Conservation (phyloP, 2,329 filamentous ascomycete genomes). For the Diaporthe longicolla region DNA sequence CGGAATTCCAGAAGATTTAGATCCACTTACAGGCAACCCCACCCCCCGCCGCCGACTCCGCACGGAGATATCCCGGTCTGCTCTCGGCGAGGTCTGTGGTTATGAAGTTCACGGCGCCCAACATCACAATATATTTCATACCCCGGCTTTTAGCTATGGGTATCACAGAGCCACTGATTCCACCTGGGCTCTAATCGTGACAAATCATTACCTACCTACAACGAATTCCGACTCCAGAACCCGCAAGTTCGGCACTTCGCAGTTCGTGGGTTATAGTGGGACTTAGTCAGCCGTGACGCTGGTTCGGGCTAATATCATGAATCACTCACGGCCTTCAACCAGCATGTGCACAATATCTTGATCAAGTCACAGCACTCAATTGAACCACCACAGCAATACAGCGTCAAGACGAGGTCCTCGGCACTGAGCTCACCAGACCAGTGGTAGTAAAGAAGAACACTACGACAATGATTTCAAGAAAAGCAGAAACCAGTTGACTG, state of each 20-base stretch:
- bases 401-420: neutral
- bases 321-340: neutral
- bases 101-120: neutral
- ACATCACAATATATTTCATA: neutral
- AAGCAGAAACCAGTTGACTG: no score
- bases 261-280: neutral
- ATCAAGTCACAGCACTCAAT: neutral
- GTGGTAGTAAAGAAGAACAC: no score
- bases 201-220: conserved; percentile 13
- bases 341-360: neutral
- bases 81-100: conserved; percentile 8
- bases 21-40: conserved; percentile 4
- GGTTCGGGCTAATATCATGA: neutral
- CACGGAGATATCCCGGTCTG: conserved; percentile 33
- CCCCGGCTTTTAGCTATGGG: neutral
- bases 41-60: conserved; percentile 22
- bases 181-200: neutral
- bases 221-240: neutral
- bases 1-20: conserved; percentile 19
- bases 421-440: neutral
- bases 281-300: neutral
- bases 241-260: neutral
- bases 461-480: neutral
- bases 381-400: neutral
- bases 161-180: conserved; percentile 3